Conservation (phyloP, 2,329 filamentous ascomycete species). For the Stachybotrys echinatus region DNA sequence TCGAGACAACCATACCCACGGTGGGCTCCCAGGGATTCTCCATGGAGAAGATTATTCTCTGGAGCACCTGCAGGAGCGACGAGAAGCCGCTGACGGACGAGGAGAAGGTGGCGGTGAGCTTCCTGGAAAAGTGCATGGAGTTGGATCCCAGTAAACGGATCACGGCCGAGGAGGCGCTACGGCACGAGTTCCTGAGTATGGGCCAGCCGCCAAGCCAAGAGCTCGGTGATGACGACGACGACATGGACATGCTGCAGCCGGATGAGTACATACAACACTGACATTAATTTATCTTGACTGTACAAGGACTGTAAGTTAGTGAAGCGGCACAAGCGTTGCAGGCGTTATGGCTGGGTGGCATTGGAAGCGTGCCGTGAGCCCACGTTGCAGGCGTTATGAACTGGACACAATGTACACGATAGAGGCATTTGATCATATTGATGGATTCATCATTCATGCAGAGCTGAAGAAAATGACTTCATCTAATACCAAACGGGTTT, state of each 20-base stretch:
- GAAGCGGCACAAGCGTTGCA: neutral
- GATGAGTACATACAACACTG: too few relatives aligned
- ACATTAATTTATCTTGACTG: too few relatives aligned
- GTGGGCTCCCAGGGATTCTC: constrained; percentile 80
- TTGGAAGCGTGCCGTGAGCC: too few relatives aligned
- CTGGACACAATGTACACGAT: too few relatives aligned
- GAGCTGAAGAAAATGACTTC: too few relatives aligned
- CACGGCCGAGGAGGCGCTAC: constrained; percentile 67
- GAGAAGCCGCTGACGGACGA: constrained; percentile 53
- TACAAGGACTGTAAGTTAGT: neutral
- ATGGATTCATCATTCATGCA: too few relatives aligned
- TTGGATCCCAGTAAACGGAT: constrained; percentile 70
- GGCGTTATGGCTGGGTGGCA: too few relatives aligned
- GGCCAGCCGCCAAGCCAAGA: constrained; percentile 21
- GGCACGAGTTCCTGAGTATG: constrained; percentile 61
- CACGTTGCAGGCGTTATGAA: too few relatives aligned
- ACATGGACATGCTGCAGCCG: constrained; percentile 45
- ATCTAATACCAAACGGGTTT: too few relatives aligned
- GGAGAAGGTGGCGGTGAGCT: constrained; percentile 68
- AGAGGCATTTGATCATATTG: too few relatives aligned
- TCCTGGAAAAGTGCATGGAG: constrained; percentile 68
- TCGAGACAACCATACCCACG: constrained; percentile 89
- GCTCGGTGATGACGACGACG: constrained; percentile 40
- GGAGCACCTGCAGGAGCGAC: constrained; percentile 78
- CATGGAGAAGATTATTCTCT: constrained; percentile 89